phyloP scores from a whole-genome alignment of 225 moss, liverwort and hornwort genomes.

The Marchantia paleacea region DNA sequence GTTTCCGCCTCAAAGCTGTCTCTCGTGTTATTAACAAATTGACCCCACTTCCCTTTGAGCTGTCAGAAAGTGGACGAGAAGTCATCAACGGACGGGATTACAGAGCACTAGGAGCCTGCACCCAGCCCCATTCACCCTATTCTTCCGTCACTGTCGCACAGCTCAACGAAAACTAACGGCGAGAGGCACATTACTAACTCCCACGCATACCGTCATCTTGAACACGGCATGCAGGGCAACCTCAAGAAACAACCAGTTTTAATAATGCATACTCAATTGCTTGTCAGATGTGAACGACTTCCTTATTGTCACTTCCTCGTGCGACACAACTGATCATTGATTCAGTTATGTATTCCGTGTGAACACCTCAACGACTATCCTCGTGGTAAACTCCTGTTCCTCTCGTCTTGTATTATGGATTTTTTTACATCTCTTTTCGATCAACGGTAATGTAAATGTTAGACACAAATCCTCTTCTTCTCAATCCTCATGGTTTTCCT shows the following conservation, averaged over 20 bases:
- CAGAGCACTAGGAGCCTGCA: neutral
- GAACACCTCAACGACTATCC: neutral
- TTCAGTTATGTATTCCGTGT: neutral
- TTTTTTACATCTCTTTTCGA: too few relatives aligned
- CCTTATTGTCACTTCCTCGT: neutral
- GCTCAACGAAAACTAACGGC: constrained; percentile 15
- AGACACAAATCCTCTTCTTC: too few relatives aligned
- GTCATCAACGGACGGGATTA: neutral
- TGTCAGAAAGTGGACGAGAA: neutral
- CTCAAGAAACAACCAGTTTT: constrained; percentile 6
- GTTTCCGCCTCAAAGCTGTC: too few relatives aligned
- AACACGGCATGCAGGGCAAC: constrained; percentile 5
- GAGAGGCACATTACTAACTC: neutral
- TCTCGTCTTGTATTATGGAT: neutral
- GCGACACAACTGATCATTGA: neutral
- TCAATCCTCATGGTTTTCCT: too few relatives aligned
- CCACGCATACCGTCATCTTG: constrained; percentile 2
- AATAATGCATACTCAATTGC: neutral
- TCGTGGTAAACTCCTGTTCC: neutral
- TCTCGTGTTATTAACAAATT: neutral
- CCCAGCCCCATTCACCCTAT: neutral
- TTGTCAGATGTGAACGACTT: constrained; percentile 2
- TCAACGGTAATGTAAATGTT: too few relatives aligned
- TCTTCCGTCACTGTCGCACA: neutral
- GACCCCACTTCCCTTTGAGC: neutral